Evolutionary conservation across 345 rosid species (phyloP).

Genomic region (Camelina neglecta): DNA sequence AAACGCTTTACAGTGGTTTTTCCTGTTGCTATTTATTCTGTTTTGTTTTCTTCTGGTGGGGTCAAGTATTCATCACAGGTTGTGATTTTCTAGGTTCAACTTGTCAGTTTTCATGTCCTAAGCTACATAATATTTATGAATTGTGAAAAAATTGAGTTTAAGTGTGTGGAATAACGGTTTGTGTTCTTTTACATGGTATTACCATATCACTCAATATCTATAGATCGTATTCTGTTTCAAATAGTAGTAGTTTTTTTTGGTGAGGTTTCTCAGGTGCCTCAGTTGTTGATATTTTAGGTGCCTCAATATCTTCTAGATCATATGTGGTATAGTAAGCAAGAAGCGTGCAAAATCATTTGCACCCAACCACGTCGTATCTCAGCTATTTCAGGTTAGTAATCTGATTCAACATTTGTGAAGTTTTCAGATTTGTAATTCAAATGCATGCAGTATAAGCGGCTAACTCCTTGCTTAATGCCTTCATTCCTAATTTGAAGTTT

Average conservation of each 20-base stretch:
- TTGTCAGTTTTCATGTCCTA: slow-evolving; percentile 22
- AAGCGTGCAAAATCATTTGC: slow-evolving; percentile 87
- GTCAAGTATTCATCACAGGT: slow-evolving; percentile 17
- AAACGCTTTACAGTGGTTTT: neutral
- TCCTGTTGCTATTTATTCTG: neutral
- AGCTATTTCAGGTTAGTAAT: slow-evolving; percentile 75
- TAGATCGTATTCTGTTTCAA: slow-evolving; percentile 1
- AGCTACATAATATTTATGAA: slow-evolving; percentile 9
- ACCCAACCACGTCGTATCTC: slow-evolving; percentile 99
- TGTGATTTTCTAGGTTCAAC: slow-evolving; percentile 9
- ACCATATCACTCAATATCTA: neutral
- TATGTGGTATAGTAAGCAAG: slow-evolving; percentile 70
- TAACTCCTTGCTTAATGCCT: slow-evolving; percentile 10
- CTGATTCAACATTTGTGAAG: slow-evolving; percentile 25
- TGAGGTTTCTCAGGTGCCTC: slow-evolving; percentile 26
- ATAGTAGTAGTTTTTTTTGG: neutral
- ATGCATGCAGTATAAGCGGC: slow-evolving; percentile 14
- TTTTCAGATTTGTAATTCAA: slow-evolving; percentile 19
- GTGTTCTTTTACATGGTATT: slow-evolving; percentile 10
- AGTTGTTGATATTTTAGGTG: slow-evolving; percentile 57
- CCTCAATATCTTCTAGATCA: slow-evolving; percentile 90
- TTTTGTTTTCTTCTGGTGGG: slow-evolving; percentile 7
- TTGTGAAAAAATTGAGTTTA: neutral
- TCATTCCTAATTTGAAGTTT: slow-evolving; percentile 56
- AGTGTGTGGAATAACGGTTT: slow-evolving; percentile 17